Base-by-base conservation (phyloP, 257 asterid species). In the Jacaranda copaia region DNA sequence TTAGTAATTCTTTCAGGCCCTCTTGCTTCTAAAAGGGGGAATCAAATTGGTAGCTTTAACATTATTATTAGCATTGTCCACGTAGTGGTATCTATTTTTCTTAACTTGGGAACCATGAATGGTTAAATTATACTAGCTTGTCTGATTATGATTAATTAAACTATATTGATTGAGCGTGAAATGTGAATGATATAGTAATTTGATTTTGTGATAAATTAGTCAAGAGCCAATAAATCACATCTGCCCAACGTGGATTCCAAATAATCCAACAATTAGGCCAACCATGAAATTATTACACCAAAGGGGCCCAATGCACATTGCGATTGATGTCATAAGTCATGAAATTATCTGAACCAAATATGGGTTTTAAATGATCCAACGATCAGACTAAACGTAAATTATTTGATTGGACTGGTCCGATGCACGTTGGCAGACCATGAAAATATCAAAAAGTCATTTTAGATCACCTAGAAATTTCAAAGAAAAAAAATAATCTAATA, bases 11-110 rank as follows among this genome's bases (percentile, higher is more conserved):
- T 13, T 40, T 46, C 32, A 19, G 25, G 14, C 38, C 13, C 61
- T 60, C 63, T 9, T 51, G 25, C 52, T 64, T 69, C 52, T 77
- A 60, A 77, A 77, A 59, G 11, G 46, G 20, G 3, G 18, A 15
- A 48, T 63, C 42, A 48, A 52, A 63, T 59, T 59, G 55, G 40
- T 20, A 32, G 20, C 56, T 10, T 59, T 14, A 73, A 9, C 57
- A 43, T 18, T 25, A 25, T 25, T 25, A 25, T 25, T 6, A 3
- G 7, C 5, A 42, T 5, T 42, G 46, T 5, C 6, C 7, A 5
- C 5, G 46, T 8, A 42, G 46, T 42, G 10, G 9, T 42, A 18
- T 5, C 14, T 25, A 13, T 69, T 42, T 32, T 51, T 69, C 51
- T 8, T 0, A 14, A 5, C 1, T 12, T 1, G 7, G 15, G 45